Evolutionary conservation across 148 eudicot genomes (phyloP).

Genomic region (Spergularia bocconei): DNA sequence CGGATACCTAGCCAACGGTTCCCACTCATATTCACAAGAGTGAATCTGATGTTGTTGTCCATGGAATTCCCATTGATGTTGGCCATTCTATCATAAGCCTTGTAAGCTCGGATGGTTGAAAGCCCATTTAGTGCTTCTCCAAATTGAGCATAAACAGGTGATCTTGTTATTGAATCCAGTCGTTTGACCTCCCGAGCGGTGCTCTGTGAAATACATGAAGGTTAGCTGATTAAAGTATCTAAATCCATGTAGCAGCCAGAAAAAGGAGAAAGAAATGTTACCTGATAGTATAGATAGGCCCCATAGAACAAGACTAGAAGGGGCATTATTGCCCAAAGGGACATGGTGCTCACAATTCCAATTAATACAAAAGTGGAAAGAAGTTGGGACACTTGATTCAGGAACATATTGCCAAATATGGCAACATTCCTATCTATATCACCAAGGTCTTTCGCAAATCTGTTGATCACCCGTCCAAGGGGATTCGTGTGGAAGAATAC

Average conservation of each 20-base stretch:
- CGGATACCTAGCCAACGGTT: constrained; percentile 97
- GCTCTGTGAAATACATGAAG: constrained; percentile 48
- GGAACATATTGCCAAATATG: constrained; percentile 71
- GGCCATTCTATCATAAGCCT: constrained; percentile 92
- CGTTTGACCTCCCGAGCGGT: constrained; percentile 95
- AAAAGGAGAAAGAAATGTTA: constrained; percentile 26
- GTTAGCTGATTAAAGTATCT: not conserved
- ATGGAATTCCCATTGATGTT: constrained; percentile 74
- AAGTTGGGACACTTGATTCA: constrained; percentile 75
- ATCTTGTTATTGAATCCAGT: constrained; percentile 72
- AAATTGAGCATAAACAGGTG: constrained; percentile 94
- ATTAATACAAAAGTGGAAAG: constrained; percentile 88
- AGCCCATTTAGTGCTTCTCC: constrained; percentile 91
- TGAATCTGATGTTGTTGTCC: constrained; percentile 86
- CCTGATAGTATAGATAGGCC: constrained; percentile 95
- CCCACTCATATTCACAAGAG: constrained; percentile 82
- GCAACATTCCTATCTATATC: constrained; percentile 91
- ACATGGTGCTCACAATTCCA: constrained; percentile 94
- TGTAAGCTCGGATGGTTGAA: constrained; percentile 79
- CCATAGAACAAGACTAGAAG: constrained; percentile 83
- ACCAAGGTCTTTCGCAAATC: constrained; percentile 93
- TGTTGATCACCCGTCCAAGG: constrained; percentile 87
- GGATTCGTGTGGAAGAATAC: constrained; percentile 95
- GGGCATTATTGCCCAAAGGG: constrained; percentile 96
- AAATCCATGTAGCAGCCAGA: not conserved